These are phyloP conservation scores for Psilocybe cubensis DNA, from an alignment of 768 basidiomycete genomes.

Conservation along the genomic window DNA sequence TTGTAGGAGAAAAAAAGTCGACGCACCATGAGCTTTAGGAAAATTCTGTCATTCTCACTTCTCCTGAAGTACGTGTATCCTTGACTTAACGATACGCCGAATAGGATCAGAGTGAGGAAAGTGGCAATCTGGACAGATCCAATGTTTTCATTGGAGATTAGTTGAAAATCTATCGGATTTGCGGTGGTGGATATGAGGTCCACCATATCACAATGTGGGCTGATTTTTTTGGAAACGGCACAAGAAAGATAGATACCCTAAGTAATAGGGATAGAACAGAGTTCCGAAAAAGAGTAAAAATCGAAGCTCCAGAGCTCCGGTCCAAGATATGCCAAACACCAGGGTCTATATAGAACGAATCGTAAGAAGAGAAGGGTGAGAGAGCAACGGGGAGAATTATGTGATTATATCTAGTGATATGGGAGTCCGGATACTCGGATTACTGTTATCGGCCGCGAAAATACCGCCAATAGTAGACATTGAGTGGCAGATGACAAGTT, in stretches of 20 bases:
- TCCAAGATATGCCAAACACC: too few species aligned
- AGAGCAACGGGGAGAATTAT: too few species aligned
- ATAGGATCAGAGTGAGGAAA: slow-evolving; percentile 14
- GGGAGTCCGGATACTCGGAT: too few species aligned
- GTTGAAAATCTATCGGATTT: slow-evolving; percentile 6
- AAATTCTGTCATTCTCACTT: neutral
- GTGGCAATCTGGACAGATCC: slow-evolving; percentile 20
- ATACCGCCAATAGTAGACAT: neutral
- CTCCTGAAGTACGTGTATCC: slow-evolving; percentile 17
- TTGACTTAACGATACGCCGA: slow-evolving; percentile 17
- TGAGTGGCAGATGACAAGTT: neutral
- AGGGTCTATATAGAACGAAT: too few species aligned
- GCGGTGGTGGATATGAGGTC: neutral
- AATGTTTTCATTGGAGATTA: slow-evolving; percentile 10
- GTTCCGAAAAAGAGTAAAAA: neutral
- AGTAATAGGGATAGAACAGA: neutral
- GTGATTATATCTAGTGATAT: too few species aligned
- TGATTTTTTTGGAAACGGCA: neutral
- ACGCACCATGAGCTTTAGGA: slow-evolving; percentile 18
- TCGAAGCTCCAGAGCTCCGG: too few species aligned
- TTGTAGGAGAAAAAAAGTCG: neutral
- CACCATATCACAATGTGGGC: too few species aligned
- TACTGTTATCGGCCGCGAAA: neutral
- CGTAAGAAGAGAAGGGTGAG: neutral
- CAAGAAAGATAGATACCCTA: neutral